Base-by-base conservation (phyloP, 2,329 filamentous ascomycete species). In the Colletotrichum sp. region DNA sequence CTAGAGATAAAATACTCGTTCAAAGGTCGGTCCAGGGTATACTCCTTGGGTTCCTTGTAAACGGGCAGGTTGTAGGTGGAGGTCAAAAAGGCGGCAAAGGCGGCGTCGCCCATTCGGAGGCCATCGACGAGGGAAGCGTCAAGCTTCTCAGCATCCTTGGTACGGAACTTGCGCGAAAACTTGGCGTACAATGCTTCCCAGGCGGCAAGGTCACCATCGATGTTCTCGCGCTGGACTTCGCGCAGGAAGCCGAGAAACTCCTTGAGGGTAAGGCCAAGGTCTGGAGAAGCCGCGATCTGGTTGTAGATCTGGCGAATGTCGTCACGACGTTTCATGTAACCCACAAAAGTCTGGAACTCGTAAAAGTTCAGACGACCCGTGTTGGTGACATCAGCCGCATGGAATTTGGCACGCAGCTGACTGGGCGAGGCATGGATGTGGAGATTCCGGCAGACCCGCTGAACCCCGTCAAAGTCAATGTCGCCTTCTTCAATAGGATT, bases 1-100 rank as follows among this genome's bases (percentile, higher is more conserved):
- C 96, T 98, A 2, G 96, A 99, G 79, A 99, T 97, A 87, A 96
- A 98, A 85, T 99, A 99, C 82, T 99, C 96, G 82, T 98, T 98
- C 83, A 99, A 88, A 0, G 97, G 97, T 28, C 94, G 92, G 81
- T 98, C 93, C 71, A 98, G 91, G 7, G 87, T 87, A 71, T 92
- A 92, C 32, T 92, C 86, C 15, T 90, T 85, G n/a, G 91, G 90
- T 76, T 90, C 89, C 57, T 90, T 90, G 32, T 90, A 86, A 57
- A 95, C 90, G 4, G 94, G 89, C 3, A 92, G 89, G 81, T 98
- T 98, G 79, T 92, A 90, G 60, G 91, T 90, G 0, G 95, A 98
- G 16, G 93, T 91, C 15, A 98, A 87, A 81, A 94, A 98, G 13
- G 92, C 92, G 32, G 95, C 92, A 80, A 99, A 95, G 1, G 93